A percentile compares a stretch with the other conserved stretches of the same genome.
phyloP scores from a whole-genome alignment of 2,329 filamentous ascomycete genomes.

The Whalleya microplaca region DNA sequence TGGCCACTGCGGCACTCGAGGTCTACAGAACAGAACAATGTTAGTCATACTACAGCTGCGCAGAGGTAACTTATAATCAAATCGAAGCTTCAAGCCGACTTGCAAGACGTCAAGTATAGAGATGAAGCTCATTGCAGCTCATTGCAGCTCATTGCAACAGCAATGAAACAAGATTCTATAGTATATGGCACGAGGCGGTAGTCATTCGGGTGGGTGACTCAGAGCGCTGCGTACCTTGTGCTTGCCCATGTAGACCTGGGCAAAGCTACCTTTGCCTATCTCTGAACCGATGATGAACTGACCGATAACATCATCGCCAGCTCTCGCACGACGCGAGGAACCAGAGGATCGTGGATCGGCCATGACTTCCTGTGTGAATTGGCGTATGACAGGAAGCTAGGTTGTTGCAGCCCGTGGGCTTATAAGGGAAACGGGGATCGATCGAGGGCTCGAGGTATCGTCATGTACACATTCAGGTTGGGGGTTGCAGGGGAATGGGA shows the following conservation, averaged over 20 bases:
- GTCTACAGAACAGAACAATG: slow-evolving; percentile 54
- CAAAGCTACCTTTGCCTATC: slow-evolving; percentile 97
- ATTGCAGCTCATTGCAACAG: background rate
- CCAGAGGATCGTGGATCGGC: slow-evolving; percentile 34
- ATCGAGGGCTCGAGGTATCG: slow-evolving; percentile 33
- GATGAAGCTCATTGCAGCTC: background rate
- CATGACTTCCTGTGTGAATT: slow-evolving; percentile 40
- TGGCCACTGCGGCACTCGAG: slow-evolving; percentile 81
- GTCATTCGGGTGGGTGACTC: background rate
- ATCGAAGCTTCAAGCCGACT: background rate
- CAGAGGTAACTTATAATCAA: slow-evolving; percentile 16
- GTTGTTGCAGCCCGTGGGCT: slow-evolving; percentile 37
- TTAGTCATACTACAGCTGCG: slow-evolving; percentile 23
- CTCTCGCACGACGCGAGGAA: slow-evolving; percentile 42
- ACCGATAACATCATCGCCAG: slow-evolving; percentile 58
- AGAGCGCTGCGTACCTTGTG: slow-evolving; percentile 68
- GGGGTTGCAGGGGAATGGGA: slow-evolving; percentile 20
- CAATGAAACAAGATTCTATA: slow-evolving; percentile 14
- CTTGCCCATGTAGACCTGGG: slow-evolving; percentile 86
- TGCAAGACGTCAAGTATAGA: background rate
- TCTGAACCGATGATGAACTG: slow-evolving; percentile 83
- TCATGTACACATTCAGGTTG: slow-evolving; percentile 36
- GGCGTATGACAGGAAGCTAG: slow-evolving; percentile 38
- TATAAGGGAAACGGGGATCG: slow-evolving; percentile 36
- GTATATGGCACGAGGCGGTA: slow-evolving; percentile 7